These are phyloP conservation scores for Aspergillus sp. DNA, from an alignment of 2,329 filamentous ascomycete species.

Conservation along the genomic window DNA sequence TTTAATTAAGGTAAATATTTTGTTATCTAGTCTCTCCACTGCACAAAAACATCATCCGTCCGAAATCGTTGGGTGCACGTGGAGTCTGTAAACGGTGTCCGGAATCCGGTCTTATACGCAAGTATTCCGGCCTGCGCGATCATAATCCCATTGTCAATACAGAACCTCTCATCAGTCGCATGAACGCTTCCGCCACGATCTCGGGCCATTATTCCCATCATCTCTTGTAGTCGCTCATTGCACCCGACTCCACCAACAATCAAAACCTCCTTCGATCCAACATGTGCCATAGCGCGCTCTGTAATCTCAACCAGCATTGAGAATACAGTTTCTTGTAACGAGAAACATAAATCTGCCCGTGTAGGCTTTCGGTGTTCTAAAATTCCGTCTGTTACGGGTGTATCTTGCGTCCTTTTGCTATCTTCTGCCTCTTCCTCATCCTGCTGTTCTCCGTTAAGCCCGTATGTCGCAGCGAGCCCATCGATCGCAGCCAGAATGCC, in stretches of 20 bases:
- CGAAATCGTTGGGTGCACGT: conserved; percentile 82
- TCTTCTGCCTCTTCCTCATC: conserved; percentile 52
- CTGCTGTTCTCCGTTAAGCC: conserved; percentile 33
- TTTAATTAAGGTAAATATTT: not conserved
- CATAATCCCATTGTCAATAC: conserved; percentile 99
- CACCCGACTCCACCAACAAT: conserved; percentile 96
- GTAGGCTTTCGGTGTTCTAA: conserved; percentile 55
- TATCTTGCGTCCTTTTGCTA: conserved; percentile 18
- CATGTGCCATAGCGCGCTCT: conserved; percentile 96
- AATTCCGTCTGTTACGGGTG: conserved; percentile 22
- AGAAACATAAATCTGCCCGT: conserved; percentile 85
- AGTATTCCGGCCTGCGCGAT: conserved; percentile 93
- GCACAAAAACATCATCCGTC: conserved; percentile 76
- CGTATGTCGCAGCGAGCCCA: conserved; percentile 63
- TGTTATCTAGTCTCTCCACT: conserved; percentile 64
- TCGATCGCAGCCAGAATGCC: conserved; percentile 87
- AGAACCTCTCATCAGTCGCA: conserved; percentile 95
- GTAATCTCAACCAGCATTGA: conserved; percentile 99
- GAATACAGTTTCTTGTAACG: conserved; percentile 90
- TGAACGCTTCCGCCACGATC: conserved; percentile 88
- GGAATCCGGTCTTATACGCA: conserved; percentile 78
- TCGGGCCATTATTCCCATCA: conserved; percentile 95
- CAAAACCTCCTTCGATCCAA: conserved; percentile 83
- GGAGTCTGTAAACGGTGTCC: conserved; percentile 74
- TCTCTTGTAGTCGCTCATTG: conserved; percentile 90